Percentiles rank a stretch among this genome's conserved stretches.
Conservation (phyloP, 805 yeast species). For the Blastobotrys mokoenaii region DNA sequence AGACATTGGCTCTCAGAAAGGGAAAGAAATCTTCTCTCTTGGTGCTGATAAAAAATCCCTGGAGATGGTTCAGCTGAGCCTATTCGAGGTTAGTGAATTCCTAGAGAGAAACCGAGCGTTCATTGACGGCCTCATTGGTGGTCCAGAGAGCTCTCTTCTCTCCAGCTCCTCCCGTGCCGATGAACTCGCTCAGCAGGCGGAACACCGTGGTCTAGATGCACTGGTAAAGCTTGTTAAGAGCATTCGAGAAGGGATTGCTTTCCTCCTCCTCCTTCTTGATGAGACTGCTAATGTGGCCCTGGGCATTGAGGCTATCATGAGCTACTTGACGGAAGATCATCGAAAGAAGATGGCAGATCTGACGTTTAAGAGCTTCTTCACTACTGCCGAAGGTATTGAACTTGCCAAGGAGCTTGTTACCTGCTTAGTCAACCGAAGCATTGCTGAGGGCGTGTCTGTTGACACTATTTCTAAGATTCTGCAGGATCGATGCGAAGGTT, state of each 20-base stretch:
- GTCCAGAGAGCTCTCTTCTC: slow-evolving; percentile 17
- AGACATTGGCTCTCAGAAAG: slow-evolving; percentile 25
- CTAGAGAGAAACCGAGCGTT: slow-evolving; percentile 37
- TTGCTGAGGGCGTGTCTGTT: slow-evolving; percentile 85
- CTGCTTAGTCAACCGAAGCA: slow-evolving; percentile 80
- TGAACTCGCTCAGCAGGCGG: slow-evolving; percentile 54
- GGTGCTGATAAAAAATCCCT: slow-evolving; percentile 17
- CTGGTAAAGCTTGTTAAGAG: slow-evolving; percentile 65
- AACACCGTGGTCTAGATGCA: slow-evolving; percentile 78
- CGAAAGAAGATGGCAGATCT: slow-evolving; percentile 60
- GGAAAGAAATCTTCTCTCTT: slow-evolving; percentile 11
- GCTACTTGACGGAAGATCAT: slow-evolving; percentile 56
- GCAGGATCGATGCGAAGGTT: slow-evolving; percentile 89
- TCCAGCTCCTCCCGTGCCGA: slow-evolving; percentile 23
- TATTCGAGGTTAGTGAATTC: slow-evolving; percentile 29
- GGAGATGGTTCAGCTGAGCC: slow-evolving; percentile 23
- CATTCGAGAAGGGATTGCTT: slow-evolving; percentile 84
- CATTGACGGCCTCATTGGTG: slow-evolving; percentile 34
- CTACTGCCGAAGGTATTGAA: slow-evolving; percentile 54
- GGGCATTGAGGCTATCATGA: slow-evolving; percentile 59
- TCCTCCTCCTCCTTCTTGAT: slow-evolving; percentile 70
- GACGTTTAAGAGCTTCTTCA: slow-evolving; percentile 67
- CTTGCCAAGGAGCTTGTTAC: slow-evolving; percentile 80
- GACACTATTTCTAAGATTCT: slow-evolving; percentile 80
- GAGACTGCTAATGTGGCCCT: slow-evolving; percentile 38